A percentile compares a stretch with the other conserved stretches of the same genome.
Evolutionary conservation across 768 basidiomycete species (phyloP).

Genomic region (Pisolithus sp.): DNA sequence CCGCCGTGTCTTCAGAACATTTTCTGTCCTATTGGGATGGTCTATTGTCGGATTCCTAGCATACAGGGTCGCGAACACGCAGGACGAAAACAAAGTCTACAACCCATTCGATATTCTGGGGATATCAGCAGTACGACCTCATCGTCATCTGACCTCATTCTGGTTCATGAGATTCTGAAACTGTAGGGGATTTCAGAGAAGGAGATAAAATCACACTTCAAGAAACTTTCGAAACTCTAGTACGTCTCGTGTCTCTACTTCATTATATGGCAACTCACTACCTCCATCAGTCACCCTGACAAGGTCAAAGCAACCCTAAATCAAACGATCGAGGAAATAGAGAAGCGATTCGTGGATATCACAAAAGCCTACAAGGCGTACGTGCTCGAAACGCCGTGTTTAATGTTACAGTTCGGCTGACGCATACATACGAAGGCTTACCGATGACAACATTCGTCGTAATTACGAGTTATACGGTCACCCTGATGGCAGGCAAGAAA

Average conservation of each 20-base stretch:
- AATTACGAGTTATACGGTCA: constrained; percentile 89
- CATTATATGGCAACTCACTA: constrained; percentile 1
- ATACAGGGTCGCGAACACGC: constrained; percentile 52
- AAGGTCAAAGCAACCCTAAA: constrained; percentile 83
- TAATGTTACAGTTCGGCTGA: background rate
- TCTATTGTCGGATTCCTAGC: constrained; percentile 55
- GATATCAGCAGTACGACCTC: constrained; percentile 51
- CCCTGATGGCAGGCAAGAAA: constrained; percentile 93
- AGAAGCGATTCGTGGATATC: constrained; percentile 80
- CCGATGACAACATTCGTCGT: constrained; percentile 85
- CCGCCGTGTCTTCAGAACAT: constrained; percentile 37
- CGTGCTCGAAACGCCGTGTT: constrained; percentile 19
- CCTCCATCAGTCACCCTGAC: constrained; percentile 77
- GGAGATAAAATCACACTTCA: constrained; percentile 94
- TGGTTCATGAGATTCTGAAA: background rate
- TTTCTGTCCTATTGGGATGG: constrained; percentile 71
- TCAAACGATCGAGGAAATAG: constrained; percentile 80
- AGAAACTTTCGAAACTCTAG: constrained; percentile 85
- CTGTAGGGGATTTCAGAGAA: constrained; percentile 66
- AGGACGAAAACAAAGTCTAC: constrained; percentile 67
- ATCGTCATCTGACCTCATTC: background rate
- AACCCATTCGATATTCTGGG: constrained; percentile 94
- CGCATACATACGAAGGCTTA: constrained; percentile 46
- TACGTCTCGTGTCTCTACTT: constrained; percentile 23
- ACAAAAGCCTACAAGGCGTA: constrained; percentile 98